phyloP scores from a whole-genome alignment of 2,329 filamentous ascomycete genomes.

The Aureobasidium sp. region DNA sequence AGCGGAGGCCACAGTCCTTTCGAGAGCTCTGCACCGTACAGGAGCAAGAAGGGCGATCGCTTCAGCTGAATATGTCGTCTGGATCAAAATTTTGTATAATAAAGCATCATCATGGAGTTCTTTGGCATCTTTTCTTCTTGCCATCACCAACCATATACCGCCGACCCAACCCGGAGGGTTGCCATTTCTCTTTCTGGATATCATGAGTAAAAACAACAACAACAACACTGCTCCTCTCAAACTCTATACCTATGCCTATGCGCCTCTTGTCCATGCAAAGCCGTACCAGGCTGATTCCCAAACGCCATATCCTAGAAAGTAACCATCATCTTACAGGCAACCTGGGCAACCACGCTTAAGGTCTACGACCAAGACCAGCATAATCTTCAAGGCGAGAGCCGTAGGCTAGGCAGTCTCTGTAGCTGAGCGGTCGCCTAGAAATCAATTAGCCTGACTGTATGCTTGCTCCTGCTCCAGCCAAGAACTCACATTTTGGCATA shows the following conservation, averaged over 20 bases:
- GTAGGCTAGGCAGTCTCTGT: conserved; percentile 29
- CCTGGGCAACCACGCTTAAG: neutral
- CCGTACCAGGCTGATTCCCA: neutral
- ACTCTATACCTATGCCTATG: neutral
- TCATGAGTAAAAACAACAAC: conserved; percentile 2
- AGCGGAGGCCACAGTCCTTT: conserved; percentile 72
- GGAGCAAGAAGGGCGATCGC: conserved; percentile 75
- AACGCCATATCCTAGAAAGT: conserved; percentile 1
- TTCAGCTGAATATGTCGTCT: conserved; percentile 44
- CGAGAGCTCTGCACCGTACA: conserved; percentile 69
- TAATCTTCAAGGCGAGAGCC: conserved; percentile 29
- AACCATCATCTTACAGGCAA: neutral
- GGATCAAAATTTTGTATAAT: neutral
- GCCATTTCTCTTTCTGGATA: neutral
- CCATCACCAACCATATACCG: neutral
- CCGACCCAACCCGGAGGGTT: neutral
- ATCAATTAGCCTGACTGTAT: neutral
- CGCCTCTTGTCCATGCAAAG: neutral
- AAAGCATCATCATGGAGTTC: neutral
- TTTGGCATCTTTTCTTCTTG: neutral
- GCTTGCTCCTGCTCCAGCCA: neutral
- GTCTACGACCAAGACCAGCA: conserved; percentile 20
- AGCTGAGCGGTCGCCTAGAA: conserved; percentile 28
- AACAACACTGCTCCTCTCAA: neutral
- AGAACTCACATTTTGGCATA: conserved; percentile 27